A percentile compares a stretch with the other conserved stretches of the same genome.
These are phyloP conservation scores for Pestalotiopsis sp. DNA, from an alignment of 2,329 filamentous ascomycete genomes.

Conservation along the genomic window DNA sequence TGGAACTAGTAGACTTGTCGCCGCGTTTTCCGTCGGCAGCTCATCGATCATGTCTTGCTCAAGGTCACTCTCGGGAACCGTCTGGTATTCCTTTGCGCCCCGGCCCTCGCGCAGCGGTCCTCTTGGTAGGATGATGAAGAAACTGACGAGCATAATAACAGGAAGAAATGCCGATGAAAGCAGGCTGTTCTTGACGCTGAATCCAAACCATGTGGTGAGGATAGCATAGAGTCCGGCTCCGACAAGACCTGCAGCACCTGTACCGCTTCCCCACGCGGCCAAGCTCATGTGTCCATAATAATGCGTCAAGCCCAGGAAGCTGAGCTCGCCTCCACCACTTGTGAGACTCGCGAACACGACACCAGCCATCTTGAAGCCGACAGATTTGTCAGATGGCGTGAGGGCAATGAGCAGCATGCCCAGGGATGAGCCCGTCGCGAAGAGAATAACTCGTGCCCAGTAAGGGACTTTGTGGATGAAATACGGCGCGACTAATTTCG, in stretches of 20 bases:
- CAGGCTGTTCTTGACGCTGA: conserved; percentile 75
- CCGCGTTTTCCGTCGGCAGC: conserved; percentile 40
- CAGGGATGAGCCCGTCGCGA: conserved; percentile 73
- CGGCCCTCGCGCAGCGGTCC: conserved; percentile 59
- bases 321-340: conserved; percentile 85
- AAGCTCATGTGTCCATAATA: conserved; percentile 88
- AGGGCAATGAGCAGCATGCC: conserved; percentile 91
- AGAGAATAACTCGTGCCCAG: conserved; percentile 69
- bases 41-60: conserved; percentile 40
- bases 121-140: conserved; percentile 79
- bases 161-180: conserved; percentile 80
- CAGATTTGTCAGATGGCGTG: conserved; percentile 67
- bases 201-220: conserved; percentile 77
- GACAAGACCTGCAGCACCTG: conserved; percentile 83
- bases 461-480: conserved; percentile 91
- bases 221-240: conserved; percentile 88
- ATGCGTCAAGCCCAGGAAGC: conserved; percentile 88
- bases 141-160: conserved; percentile 79
- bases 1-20: conserved; percentile 52
- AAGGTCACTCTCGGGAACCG: conserved; percentile 47
- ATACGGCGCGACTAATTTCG: conserved; percentile 88
- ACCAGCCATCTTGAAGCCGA: conserved; percentile 77
- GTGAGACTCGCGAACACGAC: conserved; percentile 84
- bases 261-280: conserved; percentile 90
- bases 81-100: conserved; percentile 54